Evolutionary conservation across 176 grass and related monocot species (phyloP).

Genomic region (Neostapfia colusana): DNA sequence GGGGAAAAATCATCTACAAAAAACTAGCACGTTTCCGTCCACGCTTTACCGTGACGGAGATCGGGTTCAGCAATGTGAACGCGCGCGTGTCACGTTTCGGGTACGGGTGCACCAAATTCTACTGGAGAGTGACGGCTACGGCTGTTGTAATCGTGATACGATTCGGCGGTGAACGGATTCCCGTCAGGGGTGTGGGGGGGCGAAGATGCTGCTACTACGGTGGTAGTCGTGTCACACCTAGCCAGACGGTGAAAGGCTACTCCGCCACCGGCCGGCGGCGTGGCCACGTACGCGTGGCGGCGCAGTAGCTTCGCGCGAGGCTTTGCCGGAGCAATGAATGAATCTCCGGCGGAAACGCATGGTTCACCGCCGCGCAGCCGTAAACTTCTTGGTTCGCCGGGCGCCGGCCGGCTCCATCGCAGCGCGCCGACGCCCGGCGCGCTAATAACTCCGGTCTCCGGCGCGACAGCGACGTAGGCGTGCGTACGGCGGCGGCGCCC

Average conservation of each 20-base stretch:
- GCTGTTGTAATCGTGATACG: neutral
- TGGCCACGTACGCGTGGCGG: neutral
- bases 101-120: neutral
- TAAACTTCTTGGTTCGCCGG: neutral
- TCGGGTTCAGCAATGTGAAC: neutral
- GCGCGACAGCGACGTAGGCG: neutral
- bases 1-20: too few relatives aligned
- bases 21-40: too few relatives aligned
- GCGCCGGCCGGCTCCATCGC: neutral
- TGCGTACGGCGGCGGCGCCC: neutral
- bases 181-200: too few relatives aligned
- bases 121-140: neutral
- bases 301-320: neutral
- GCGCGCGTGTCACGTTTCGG: neutral
- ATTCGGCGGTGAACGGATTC: neutral
- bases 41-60: neutral
- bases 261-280: neutral
- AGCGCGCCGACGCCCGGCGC: neutral
- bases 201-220: too few relatives aligned
- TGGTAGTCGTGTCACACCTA: neutral
- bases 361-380: neutral
- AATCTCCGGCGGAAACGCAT: neutral
- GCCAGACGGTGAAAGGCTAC: neutral
- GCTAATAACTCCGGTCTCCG: neutral
- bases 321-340: neutral